Evolutionary conservation across 1,284 basidiomycete species (phyloP).

Genomic region (Sporisorium reilianum): DNA sequence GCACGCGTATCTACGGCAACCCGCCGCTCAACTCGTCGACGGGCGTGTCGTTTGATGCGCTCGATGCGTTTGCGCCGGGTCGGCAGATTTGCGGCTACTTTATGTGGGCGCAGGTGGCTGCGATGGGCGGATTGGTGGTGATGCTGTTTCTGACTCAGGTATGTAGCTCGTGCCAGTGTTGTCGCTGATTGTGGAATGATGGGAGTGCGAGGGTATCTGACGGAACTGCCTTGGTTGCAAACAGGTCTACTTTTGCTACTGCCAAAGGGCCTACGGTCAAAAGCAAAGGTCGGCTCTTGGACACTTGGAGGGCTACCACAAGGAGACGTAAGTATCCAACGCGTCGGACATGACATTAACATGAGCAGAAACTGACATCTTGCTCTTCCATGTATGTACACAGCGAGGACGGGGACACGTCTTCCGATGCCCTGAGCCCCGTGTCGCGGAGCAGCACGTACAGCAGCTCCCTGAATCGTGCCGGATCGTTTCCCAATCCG

Average conservation of each 20-base stretch:
- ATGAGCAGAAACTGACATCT: slow-evolving; percentile 1
- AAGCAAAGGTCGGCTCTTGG: slow-evolving; percentile 41
- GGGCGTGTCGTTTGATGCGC: slow-evolving; percentile 20
- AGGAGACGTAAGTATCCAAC: slow-evolving; percentile 20
- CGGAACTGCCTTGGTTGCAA: background rate
- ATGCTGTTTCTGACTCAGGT: slow-evolving; percentile 47
- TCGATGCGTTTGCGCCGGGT: slow-evolving; percentile 35
- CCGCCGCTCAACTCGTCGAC: slow-evolving; percentile 31
- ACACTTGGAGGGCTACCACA: slow-evolving; percentile 17
- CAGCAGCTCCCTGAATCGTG: background rate
- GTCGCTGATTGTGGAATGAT: too few relatives aligned
- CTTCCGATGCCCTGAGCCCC: slow-evolving; percentile 22
- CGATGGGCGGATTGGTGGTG: slow-evolving; percentile 38
- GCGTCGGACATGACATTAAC: background rate
- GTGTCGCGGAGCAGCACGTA: slow-evolving; percentile 17
- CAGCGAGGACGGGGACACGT: slow-evolving; percentile 37
- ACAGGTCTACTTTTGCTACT: slow-evolving; percentile 51
- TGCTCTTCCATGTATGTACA: background rate
- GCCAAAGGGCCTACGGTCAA: slow-evolving; percentile 49
- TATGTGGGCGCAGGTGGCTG: slow-evolving; percentile 49
- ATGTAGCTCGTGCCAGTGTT: too few relatives aligned
- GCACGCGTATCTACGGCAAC: slow-evolving; percentile 48
- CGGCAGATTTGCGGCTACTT: slow-evolving; percentile 47
- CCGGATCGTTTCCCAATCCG: slow-evolving; percentile 7
- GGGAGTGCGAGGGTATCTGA: background rate